Base-by-base conservation (phyloP, 1,284 basidiomycete genomes). In the Phaffia rhodozyma region DNA sequence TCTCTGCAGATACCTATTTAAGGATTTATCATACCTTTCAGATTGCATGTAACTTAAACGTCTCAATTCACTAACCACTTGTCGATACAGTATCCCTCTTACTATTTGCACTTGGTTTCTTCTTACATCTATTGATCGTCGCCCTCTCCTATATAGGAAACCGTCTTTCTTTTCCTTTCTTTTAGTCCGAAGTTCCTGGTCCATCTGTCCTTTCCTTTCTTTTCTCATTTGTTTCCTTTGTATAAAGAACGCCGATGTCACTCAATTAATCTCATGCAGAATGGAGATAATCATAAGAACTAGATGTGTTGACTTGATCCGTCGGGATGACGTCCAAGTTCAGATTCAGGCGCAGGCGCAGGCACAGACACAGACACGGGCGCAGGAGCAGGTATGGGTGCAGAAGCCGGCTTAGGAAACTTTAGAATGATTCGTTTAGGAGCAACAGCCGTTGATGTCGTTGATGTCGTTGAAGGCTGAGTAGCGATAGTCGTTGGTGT, bases 401-500 rank as follows among this genome's bases (percentile, higher is more conserved):
- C 18, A 6, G 48, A 29, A 21, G 47, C 52, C 0, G 60, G 60
- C 25, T 54, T 43, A 13, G 51, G 27, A 23, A 61, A 61, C 53
- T 61, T 61, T 23, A 61, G 53, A 2, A 61, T 20, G 9, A 61
- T 61, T 32, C 55, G 54, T 48, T 48, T 61, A 18, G 60, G 60
- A 30, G 48, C 43, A 18, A 55, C 60, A 20, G 27, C 1, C 21
- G 27, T 30, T 16, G 29, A 32, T 25, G 54, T 55, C 34, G 51
- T n/a, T 7, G 16, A 20, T 27, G 43, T 7, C 34, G 51, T n/a
- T 7, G 16, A 20, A 43, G 43, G 1, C 16, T 43, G n/a, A n/a
- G 21, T 34, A 16, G 7, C n/a, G 27, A 23, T 18, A 38, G 29
- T 30, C 16, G 29, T 21, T 21, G 55, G 32, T 25, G 18, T 25